Base-by-base conservation (phyloP, 2,329 filamentous ascomycete species). In the Fusarium protoensiforme region DNA sequence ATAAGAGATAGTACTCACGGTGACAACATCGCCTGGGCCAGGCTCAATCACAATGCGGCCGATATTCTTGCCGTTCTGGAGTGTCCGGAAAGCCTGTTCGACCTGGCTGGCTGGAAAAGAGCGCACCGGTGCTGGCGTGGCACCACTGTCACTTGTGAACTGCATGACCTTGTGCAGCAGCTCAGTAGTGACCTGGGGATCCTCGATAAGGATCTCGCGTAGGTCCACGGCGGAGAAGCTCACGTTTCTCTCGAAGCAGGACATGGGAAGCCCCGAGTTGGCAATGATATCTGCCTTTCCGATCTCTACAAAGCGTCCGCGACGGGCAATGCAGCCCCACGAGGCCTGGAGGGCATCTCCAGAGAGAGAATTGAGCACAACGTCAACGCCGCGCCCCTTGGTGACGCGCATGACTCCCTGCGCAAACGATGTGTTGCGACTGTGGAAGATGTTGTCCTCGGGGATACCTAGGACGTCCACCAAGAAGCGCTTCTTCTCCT, bases 241-340 rank as follows among this genome's bases (percentile, higher is more conserved):
- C 22, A 64, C 68, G 13, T 61, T 62, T 14, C 54, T 18, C 16
- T 56, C 29, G 58, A 85, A 84, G 1, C 79, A 79, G 1, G 73
- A 59, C 81, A 84, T 84, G 11, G 51, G 58, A n/a, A 73, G 56
- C 10, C 33, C 56, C 24, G 27, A 43, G 46, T 64, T 67, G 18
- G 64, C 64, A n/a, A 57, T 38, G 14, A 81, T 78, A 57, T 82
- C 80, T 9, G 73, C 74, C 61, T 77, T 79, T 4, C 79, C 79
- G 36, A 83, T 77, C 64, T 83, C 82, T 2, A 83, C 58, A 48
- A 83, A 80, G 1, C 75, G 69, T 5, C 81, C 81, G 46, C 77
- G 78, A 4, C 64, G 61, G 5, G 81, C 78, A 18, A 83, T 68
- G 57, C 78, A 80, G 14, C 76, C 54, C 79, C 78, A 82, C 2